Base-by-base conservation (phyloP, 768 basidiomycete species). In the Dendrothele bispora region DNA sequence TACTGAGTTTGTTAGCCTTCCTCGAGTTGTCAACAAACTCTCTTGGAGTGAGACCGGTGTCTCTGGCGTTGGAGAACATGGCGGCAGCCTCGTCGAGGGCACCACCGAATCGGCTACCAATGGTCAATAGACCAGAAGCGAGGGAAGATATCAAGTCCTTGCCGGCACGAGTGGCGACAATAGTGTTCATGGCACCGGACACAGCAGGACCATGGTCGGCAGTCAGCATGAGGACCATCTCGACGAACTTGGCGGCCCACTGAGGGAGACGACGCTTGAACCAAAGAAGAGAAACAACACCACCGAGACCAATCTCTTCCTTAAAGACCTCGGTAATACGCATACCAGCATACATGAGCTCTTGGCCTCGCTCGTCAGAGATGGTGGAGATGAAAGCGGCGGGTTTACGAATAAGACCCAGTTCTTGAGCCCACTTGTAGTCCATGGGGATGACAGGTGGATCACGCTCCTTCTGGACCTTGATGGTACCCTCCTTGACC, bases 381-480 rank as follows among this genome's bases (percentile, higher is more conserved):
- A 98, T 99, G 55, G 97, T 97, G 26, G 94, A 97, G 76, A 97
- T 95, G 78, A 95, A 97, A 3, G 97, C 94, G 30, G 95, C 95
- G 17, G 95, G 97, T 74, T 98, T 98, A 65, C 95, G 88, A 74
- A 98, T 95, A 64, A 99, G 84, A 48, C 95, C 95, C 51, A 59
- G 17, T 30, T 67, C 68, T 73, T 95, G 91, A 28, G 95, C 95
- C 95, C 95, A 98, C 78, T 98, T 98, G 85, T 98, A 99, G 73
- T 99, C 95, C 92, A 98, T 98, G n/a, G 95, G 95, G 64, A 98
- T 98, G 48, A 89, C 84, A 8, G 95, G 95, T 4, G 95, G 93
- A 20, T 93, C 90, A 46, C 84, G 74, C 75, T 99, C 95, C 29
- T 70, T 58, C 74, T 84, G 75, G 54, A 83, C 84, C 28, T 73